Evolutionary conservation across 208 protist species (phyloP), one percentile per base, ranked within the genome.

Genomic region (Endotrypanum monterogeii): DNA sequence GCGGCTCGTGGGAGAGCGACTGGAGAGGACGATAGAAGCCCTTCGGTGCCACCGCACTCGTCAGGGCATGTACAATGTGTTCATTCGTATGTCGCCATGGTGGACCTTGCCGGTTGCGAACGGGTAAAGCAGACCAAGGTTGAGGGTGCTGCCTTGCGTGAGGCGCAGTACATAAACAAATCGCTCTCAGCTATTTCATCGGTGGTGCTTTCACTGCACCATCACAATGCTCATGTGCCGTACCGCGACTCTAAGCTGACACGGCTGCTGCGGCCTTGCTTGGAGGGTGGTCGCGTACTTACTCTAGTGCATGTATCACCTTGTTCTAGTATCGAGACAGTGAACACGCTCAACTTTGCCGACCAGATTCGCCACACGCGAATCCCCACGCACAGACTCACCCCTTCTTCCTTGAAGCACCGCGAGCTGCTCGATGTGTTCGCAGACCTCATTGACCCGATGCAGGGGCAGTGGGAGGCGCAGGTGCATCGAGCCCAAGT

Each of bases 21-120:
- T 46, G 14, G 32, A 46, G 23, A 30, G 78, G 73, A 50, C 18
- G 61, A 50, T 28, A 20, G 20, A n/a, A 39, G 39, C 50, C 9
- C 61, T 18, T 32, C 61, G 37, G 18, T 25, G 28, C 44, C 63
- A 28, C 41, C 9, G 12, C 51, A 32, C 14, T 52, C 55, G 6
- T 69, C 48, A 32, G 72, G 58, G 71, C 56, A 41, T 39, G 57
- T 70, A 56, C 70, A 82, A 62, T 79, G 73, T 37, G 68, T 92
- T 52, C 80, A 82, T 57, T 97, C 93, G 18, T 95, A 91, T 71
- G 88, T 96, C 50, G 89, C 89, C 25, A 85, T 99, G 73, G 98
- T 99, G 9, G 98, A 99, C 85, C 87, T 99, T 8, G 98, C 98
- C 1, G 98, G 98, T 14, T 98, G 94, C 37, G 98, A 99, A 89